Evolutionary conservation across 2,329 filamentous ascomycete species (phyloP), one percentile per base, ranked within the genome.

Genomic region (Ustilaginoidea virens): DNA sequence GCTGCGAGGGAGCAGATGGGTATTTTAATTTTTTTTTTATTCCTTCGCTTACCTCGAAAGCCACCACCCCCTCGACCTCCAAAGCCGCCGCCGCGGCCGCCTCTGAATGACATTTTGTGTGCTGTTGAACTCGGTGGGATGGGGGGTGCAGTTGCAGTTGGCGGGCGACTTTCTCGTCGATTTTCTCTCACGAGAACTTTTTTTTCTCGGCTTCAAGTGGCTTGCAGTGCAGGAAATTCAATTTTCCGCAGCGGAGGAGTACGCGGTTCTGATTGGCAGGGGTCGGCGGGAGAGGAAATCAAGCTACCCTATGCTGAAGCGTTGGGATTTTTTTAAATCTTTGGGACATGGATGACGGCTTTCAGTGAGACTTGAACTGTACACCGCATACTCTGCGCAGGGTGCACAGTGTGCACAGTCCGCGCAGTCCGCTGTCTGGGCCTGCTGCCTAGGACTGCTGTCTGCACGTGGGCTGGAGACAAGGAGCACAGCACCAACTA

Each of bases 191-290:
- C 28, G 34, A 30, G 30, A 34, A 36, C 24, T 30, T 34, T 39
- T 39, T 34, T 27, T 15, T n/a, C n/a, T n/a, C n/a, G n/a, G 8
- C 5, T 11, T 24, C 13, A 12, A 14, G 28, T 25, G 72, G 8
- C 5, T 11, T 24, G 9, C 10, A 23, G 13, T 20, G 11, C 19
- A 20, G 19, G 19, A 20, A 20, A 20, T 20, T 20, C 19, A 11
- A 7, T 20, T 20, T 20, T 20, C 19, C 19, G 11, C 11, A 20
- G 7, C 19, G 7, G 7, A 20, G 7, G 11, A 7, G 11, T 20
- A 7, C 7, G 11, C 19, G 19, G 7, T 20, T 20, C 7, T 20
- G 19, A 20, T 20, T 20, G 19, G 19, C 19, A 7, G 11, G 7
- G 19, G 11, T 20, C 11, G 19, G 19, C 11, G 19, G 7, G 7